Evolutionary conservation across 1,284 basidiomycete genomes (phyloP).

Genomic region (Ustilago tritici): DNA sequence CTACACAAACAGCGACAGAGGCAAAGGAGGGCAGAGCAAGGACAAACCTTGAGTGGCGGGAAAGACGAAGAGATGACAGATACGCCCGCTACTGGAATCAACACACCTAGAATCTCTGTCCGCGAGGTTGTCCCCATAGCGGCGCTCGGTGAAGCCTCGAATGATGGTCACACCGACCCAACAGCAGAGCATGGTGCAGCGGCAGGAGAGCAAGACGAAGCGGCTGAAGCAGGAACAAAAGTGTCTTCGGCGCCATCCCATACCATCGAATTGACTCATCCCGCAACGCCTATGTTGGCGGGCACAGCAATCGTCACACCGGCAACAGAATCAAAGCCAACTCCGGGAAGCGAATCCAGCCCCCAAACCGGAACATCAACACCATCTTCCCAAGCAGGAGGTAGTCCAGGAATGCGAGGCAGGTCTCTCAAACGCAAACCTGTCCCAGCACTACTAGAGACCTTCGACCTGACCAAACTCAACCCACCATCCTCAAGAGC

Average conservation of each 20-base stretch:
- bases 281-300: not conserved
- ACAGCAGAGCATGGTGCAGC: not conserved
- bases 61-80: constrained; percentile 15
- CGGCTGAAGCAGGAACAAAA: constrained; percentile 4
- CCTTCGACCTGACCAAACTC: not conserved
- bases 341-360: not conserved
- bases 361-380: not conserved
- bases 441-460: constrained; percentile 18
- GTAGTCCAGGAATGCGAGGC: not conserved
- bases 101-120: not conserved
- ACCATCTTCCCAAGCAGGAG: not conserved
- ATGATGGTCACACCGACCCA: not conserved
- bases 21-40: not conserved
- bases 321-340: not conserved
- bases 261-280: not conserved
- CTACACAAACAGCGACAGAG: constrained; percentile 24
- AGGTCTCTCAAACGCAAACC: constrained; percentile 35
- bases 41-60: not conserved
- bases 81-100: not conserved
- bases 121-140: not conserved
- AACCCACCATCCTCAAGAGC: not conserved
- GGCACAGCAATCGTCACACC: not conserved
- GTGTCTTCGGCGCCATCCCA: constrained; percentile 8
- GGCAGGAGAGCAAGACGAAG: not conserved
- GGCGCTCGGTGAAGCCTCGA: not conserved